Evolutionary conservation across 192 early-diverging fungal genomes (phyloP), one percentile per base, ranked within the genome.

Genomic region (Oehlia diaphana): DNA sequence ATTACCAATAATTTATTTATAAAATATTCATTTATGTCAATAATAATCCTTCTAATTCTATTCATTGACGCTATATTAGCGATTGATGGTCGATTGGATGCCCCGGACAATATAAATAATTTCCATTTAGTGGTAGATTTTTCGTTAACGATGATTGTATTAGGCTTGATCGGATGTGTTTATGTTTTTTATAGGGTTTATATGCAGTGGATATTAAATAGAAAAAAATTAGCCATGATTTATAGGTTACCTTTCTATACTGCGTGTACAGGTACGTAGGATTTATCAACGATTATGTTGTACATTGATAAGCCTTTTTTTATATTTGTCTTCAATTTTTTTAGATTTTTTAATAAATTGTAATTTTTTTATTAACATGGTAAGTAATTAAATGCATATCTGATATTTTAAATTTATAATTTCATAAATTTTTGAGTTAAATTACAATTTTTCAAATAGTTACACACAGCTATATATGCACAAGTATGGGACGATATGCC

Each of bases 201-300:
- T 19, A 9, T 3, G 37, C 68, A 70, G 37, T 70, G 68, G 68
- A 70, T 70, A n/a, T 70, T n/a, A 39, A n/a, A 2, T 39, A 26
- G 10, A 23, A 69, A 19, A 69, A 42, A 28, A n/a, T 70, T 70
- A 42, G 19, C 68, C 28, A 70, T 70, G 39, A 70, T 23, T n/a
- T 70, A 39, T 70, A 42, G 35, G 16, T 70, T 70, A 44, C 68
- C 68, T n/a, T 70, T 70, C 23, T 70, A 70, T 42, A 70, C 67
- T 44, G 67, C 67, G 4, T 39, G 10, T n/a, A 9, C 67, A 16
- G 67, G 67, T 69, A 69, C 7, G 67, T 31, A 31, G 37, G 2
- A 4, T 37, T 37, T 37, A 37, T 37, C 3, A 3, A 21, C 9
- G 7, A 19, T 42, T 4, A 9, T 37, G 16, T 10, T 5, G 12